Evolutionary conservation across 2,329 filamentous ascomycete species (phyloP), one percentile per base, ranked within the genome.

Genomic region (Rugonectria rugulosa): DNA sequence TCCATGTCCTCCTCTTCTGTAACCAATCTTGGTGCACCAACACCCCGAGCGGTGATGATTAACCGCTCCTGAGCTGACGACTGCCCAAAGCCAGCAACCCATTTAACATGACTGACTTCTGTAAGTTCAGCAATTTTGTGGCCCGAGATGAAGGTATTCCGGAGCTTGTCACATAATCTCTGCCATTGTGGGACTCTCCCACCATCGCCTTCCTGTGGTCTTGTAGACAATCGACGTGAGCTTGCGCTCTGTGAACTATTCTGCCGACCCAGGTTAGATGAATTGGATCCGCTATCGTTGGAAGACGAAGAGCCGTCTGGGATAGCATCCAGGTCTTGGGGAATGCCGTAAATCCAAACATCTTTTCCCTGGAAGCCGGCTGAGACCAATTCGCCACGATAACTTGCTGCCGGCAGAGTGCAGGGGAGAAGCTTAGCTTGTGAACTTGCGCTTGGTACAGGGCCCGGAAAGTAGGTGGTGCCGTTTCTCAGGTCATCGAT

Each of bases 341-440:
- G 90, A 23, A 94, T 77, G 21, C 90, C 90, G 70, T 94, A 94
- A 3, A 94, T 73, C 89, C 90, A 94, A 5, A 95, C 76, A 20
- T 91, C 86, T 52, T 83, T 87, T 12, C 84, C 86, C 54, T 88
- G 80, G 62, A 93, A 93, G 1, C 89, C 90, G 10, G 90, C 83
- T 15, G 88, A 87, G 19, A 91, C 86, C 21, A 94, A 77, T 45
- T 92, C 88, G 14, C 90, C 90, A 53, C 82, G 79, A 52, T 82
- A 82, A n/a, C 85, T 89, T 2, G 88, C 83, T 3, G 89, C 81
- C 10, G 91, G 89, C 24, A 90, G 71, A 8, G 89, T 90, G 53
- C 81, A 87, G 2, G 91, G 91, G 3, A 86, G 71, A 10, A 89
- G 77, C 53, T 86, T 87, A n/a, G 81, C 78, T 45, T 82, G 79